Conservation (phyloP, 2,329 filamentous ascomycete species). For the Scedosporium aurantiacum region DNA sequence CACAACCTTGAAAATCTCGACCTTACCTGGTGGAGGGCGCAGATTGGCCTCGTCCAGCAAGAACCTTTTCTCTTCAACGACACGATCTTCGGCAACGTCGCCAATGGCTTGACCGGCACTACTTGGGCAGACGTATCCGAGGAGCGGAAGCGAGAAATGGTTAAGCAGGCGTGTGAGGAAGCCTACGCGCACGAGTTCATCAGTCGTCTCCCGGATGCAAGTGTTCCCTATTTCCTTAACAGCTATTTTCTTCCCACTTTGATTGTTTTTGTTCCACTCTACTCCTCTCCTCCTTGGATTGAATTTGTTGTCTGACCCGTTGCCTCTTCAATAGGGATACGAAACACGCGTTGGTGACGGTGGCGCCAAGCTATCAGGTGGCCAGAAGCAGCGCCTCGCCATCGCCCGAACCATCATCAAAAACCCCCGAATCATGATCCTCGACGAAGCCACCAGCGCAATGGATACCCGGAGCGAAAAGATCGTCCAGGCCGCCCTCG, state of each 20-base stretch:
- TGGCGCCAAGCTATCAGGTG: constrained; percentile 70
- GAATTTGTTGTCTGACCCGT: constrained; percentile 8
- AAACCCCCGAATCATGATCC: constrained; percentile 57
- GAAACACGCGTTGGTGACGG: constrained; percentile 65
- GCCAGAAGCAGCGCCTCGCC: constrained; percentile 70
- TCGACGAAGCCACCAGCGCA: constrained; percentile 69
- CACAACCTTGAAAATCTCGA: constrained; percentile 13
- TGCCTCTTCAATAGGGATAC: constrained; percentile 40
- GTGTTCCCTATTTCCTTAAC: constrained; percentile 8
- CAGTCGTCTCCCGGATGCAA: constrained; percentile 44
- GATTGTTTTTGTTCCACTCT: not conserved
- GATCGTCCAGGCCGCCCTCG: constrained; percentile 25
- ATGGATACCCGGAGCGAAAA: constrained; percentile 37
- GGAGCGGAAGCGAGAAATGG: constrained; percentile 36
- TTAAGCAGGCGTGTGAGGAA: constrained; percentile 53
- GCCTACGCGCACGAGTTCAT: constrained; percentile 63
- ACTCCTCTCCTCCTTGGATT: not conserved
- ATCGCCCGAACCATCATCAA: constrained; percentile 67
- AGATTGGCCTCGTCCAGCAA: constrained; percentile 40
- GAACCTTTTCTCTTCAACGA: constrained; percentile 42
- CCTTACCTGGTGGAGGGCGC: constrained; percentile 30
- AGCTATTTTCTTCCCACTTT: not conserved
- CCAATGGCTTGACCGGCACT: constrained; percentile 43
- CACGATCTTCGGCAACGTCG: constrained; percentile 46
- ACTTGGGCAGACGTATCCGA: constrained; percentile 34